Evolutionary conservation across 495 filamentous ascomycete species (phyloP).

Genomic region (Lasiosphaeria ovina): DNA sequence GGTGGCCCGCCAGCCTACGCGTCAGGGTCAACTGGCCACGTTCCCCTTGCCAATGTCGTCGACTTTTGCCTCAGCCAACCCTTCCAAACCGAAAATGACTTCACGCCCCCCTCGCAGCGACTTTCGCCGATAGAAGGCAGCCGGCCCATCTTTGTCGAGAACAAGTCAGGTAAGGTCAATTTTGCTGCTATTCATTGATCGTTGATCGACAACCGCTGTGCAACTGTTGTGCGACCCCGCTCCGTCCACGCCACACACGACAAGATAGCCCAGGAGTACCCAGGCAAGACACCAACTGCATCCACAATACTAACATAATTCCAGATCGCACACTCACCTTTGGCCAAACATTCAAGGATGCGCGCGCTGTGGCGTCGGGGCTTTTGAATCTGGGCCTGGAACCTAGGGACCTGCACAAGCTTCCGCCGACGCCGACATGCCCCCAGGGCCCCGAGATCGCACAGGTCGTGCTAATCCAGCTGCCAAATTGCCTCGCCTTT

Average conservation of each 20-base stretch:
- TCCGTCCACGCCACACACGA: not conserved
- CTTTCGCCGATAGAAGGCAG: conserved; percentile 23
- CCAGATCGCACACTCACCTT: conserved; percentile 30
- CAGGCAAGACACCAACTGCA: not conserved
- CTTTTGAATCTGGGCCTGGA: conserved; percentile 26
- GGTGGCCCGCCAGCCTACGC: conserved; percentile 17
- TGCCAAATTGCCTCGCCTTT: conserved; percentile 33
- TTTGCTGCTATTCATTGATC: not conserved
- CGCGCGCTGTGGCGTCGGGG: conserved; percentile 23
- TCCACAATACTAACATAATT: not conserved
- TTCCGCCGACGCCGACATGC: conserved; percentile 32
- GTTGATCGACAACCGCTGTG: not conserved
- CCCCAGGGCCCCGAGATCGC: conserved; percentile 31
- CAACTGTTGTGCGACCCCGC: not conserved
- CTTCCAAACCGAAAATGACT: conserved; percentile 22
- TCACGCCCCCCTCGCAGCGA: conserved; percentile 20
- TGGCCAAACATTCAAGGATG: conserved; percentile 24
- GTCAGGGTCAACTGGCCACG: conserved; percentile 20
- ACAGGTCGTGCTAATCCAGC: conserved; percentile 34
- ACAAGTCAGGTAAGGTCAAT: conserved; percentile 23
- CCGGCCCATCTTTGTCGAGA: conserved; percentile 32
- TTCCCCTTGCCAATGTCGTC: conserved; percentile 26
- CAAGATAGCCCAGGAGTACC: not conserved
- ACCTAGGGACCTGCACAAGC: conserved; percentile 24
- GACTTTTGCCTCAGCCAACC: conserved; percentile 31